Evolutionary conservation across 2,329 filamentous ascomycete genomes (phyloP).

Genomic region (Aspergillus melleus): DNA sequence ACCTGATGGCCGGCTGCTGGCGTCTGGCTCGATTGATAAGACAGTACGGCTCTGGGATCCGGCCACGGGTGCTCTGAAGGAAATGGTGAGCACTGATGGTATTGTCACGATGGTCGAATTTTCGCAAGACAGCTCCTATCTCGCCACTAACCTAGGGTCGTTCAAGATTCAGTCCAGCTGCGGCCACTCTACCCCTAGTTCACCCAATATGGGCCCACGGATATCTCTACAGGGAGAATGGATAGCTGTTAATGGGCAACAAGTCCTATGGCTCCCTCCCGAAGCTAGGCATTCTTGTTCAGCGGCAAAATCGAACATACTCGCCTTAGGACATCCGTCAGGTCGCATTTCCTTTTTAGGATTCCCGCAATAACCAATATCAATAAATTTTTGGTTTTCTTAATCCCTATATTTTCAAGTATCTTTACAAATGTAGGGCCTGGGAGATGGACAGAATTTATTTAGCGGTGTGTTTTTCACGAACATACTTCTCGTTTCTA

Average conservation of each 20-base stretch:
- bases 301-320: conserved; percentile 2
- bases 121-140: conserved; percentile 2
- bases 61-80: conserved; percentile 6
- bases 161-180: conserved; percentile 1
- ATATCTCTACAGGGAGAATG: conserved; percentile 9
- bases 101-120: conserved; percentile 4
- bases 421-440: not conserved
- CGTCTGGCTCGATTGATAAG: conserved; percentile 15
- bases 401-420: not conserved
- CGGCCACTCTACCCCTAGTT: not conserved
- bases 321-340: conserved; percentile 15
- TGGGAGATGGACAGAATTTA: not conserved
- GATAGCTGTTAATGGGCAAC: conserved; percentile 9
- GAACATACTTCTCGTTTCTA: too few species aligned
- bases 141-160: conserved; percentile 6
- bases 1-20: conserved; percentile 20
- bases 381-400: not conserved
- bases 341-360: conserved; percentile 16
- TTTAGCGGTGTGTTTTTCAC: not conserved
- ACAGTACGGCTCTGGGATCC: conserved; percentile 19
- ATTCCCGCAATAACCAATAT: conserved; percentile 1
- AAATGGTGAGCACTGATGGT: conserved; percentile 6
- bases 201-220: not conserved
- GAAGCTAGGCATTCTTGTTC: conserved; percentile 2
- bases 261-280: conserved; percentile 13